A percentile compares a stretch with the other conserved stretches of the same genome.
phyloP scores from a whole-genome alignment of 208 protist genomes.

The Trichomonas vaginalis region DNA sequence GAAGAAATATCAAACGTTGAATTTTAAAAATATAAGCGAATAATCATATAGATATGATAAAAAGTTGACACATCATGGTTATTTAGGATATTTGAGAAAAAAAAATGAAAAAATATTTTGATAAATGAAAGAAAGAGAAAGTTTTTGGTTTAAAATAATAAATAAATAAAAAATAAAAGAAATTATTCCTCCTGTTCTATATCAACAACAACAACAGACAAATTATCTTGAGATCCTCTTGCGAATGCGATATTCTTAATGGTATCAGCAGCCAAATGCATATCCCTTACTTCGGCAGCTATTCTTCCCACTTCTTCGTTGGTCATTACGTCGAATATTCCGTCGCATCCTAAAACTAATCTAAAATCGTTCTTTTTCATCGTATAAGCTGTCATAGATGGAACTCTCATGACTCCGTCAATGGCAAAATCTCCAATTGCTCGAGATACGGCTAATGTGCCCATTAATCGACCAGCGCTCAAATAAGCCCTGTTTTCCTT shows the following conservation, averaged over 20 bases:
- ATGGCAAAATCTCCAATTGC: not conserved
- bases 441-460: not conserved
- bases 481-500: not conserved
- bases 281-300: not conserved
- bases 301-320: conserved; percentile 9
- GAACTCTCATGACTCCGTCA: not conserved
- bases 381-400: not conserved
- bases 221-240: not conserved
- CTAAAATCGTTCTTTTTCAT: not conserved
- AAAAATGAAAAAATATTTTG: not conserved
- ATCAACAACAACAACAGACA: not conserved
- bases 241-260: not conserved
- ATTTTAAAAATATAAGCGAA: too few species aligned
- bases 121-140: not conserved
- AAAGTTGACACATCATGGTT: too few species aligned
- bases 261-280: not conserved
- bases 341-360: not conserved
- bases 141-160: not conserved
- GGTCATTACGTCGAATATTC: not conserved
- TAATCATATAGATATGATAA: too few species aligned
- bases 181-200: not conserved
- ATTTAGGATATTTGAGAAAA: not conserved
- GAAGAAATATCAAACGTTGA: too few species aligned
- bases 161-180: not conserved
- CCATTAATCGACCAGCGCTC: not conserved